A percentile compares a stretch with the other conserved stretches of the same genome.
These are phyloP conservation scores for Trichoderma sp. DNA, from an alignment of 2,329 filamentous ascomycete species.

Conservation along the genomic window DNA sequence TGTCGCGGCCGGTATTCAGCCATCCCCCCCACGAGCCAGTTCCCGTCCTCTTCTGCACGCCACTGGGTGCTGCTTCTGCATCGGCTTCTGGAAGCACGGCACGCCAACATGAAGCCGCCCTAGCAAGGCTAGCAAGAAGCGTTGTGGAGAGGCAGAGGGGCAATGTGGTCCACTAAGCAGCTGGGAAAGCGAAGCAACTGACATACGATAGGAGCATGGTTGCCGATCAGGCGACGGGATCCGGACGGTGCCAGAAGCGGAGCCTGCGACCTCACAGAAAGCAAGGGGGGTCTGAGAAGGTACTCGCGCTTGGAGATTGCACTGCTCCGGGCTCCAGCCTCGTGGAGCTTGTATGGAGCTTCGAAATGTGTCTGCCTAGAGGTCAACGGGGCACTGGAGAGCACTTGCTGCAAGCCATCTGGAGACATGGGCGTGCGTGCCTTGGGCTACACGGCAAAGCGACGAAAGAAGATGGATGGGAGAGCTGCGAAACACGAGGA, in stretches of 20 bases:
- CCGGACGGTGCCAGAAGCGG: slow-evolving; percentile 24
- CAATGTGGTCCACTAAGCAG: not conserved
- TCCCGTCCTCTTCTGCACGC: slow-evolving; percentile 1
- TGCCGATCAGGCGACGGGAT: slow-evolving; percentile 23
- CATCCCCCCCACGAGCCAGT: slow-evolving; percentile 21
- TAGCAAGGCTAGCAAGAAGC: slow-evolving; percentile 5
- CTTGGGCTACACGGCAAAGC: slow-evolving; percentile 4
- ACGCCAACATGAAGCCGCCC: slow-evolving; percentile 25
- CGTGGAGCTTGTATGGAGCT: slow-evolving; percentile 24
- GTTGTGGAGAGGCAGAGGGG: not conserved
- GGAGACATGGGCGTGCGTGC: slow-evolving; percentile 10
- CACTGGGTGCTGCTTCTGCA: slow-evolving; percentile 24
- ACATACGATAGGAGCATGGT: slow-evolving; percentile 5
- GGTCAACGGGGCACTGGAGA: slow-evolving; percentile 19
- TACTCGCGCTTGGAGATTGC: slow-evolving; percentile 7
- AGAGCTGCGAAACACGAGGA: not conserved
- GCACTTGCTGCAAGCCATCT: slow-evolving; percentile 25
- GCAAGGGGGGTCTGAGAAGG: not conserved
- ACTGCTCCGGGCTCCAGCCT: slow-evolving; percentile 14
- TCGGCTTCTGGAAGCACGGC: slow-evolving; percentile 30
- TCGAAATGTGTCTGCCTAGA: slow-evolving; percentile 29
- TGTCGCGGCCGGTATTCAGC: slow-evolving; percentile 1
- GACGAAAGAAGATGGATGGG: slow-evolving; percentile 11
- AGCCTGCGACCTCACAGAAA: slow-evolving; percentile 9
- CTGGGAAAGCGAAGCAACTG: not conserved